These are phyloP conservation scores for Suaeda aralocaspica DNA, from an alignment of 148 eudicot genomes.

Conservation along the genomic window DNA sequence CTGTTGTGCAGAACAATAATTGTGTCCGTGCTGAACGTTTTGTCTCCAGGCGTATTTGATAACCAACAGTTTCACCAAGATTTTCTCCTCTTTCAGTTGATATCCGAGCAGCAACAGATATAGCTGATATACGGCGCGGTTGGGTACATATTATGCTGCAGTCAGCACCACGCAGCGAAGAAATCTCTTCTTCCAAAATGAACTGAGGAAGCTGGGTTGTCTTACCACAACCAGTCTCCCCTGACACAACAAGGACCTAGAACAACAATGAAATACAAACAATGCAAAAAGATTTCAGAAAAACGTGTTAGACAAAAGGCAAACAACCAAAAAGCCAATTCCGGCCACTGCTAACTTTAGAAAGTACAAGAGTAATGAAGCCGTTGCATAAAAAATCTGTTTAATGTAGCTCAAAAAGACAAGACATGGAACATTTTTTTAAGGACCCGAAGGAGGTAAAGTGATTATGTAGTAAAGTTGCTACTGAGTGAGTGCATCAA, in stretches of 20 bases:
- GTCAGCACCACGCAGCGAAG: slow-evolving; percentile 62
- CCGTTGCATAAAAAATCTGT: not conserved
- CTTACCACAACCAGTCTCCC: slow-evolving; percentile 99
- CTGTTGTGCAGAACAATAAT: slow-evolving; percentile 92
- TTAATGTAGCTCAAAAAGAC: not conserved
- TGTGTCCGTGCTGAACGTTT: slow-evolving; percentile 75
- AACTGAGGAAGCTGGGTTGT: slow-evolving; percentile 96
- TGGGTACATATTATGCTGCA: slow-evolving; percentile 95
- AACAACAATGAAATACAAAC: slow-evolving; percentile 11
- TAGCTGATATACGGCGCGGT: slow-evolving; percentile 97
- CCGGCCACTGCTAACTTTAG: not conserved
- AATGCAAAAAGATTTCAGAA: slow-evolving; percentile 11
- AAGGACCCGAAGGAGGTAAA: too few species aligned
- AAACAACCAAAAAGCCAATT: not conserved
- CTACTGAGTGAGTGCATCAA: too few species aligned
- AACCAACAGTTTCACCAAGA: slow-evolving; percentile 92
- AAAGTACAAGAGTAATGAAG: not conserved
- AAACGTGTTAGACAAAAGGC: slow-evolving; percentile 1
- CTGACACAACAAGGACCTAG: slow-evolving; percentile 95
- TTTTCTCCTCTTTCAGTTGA: slow-evolving; percentile 90
- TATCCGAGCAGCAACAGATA: slow-evolving; percentile 91
- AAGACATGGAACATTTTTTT: too few species aligned
- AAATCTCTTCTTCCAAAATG: slow-evolving; percentile 87
- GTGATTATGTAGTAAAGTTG: too few species aligned
- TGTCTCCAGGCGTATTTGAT: slow-evolving; percentile 88